A percentile compares a stretch with the other conserved stretches of the same genome.
Conservation (phyloP, 2,329 filamentous ascomycete genomes). For the Aspergillus sp. region DNA sequence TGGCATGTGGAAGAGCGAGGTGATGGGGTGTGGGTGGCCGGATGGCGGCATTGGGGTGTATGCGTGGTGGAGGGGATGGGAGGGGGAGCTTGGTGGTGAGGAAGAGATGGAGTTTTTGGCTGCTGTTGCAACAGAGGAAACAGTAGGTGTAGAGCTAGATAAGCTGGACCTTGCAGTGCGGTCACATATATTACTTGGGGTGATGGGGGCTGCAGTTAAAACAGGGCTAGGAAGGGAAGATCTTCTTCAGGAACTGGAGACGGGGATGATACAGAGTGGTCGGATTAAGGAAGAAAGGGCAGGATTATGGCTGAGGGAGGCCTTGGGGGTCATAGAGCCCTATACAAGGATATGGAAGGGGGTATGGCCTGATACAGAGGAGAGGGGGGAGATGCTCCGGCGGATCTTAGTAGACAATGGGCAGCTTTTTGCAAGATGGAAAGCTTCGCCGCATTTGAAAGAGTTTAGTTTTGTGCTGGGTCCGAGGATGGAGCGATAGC, state of each 20-base stretch:
- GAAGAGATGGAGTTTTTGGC: conserved; percentile 23
- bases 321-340: conserved; percentile 19
- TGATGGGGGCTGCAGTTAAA: conserved; percentile 21
- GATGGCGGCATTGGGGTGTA: conserved; percentile 20
- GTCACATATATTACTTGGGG: conserved; percentile 20
- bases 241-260: conserved; percentile 21
- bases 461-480: conserved; percentile 22
- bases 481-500: not conserved
- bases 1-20: conserved; percentile 15
- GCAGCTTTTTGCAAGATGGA: conserved; percentile 26
- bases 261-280: conserved; percentile 17
- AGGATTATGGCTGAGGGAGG: conserved; percentile 19
- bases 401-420: conserved; percentile 25
- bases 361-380: conserved; percentile 18
- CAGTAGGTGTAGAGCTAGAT: conserved; percentile 15
- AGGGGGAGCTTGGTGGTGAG: conserved; percentile 22
- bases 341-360: conserved; percentile 21
- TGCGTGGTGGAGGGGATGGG: conserved; percentile 23
- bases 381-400: conserved; percentile 19
- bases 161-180: conserved; percentile 20
- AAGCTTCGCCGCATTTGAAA: conserved; percentile 15
- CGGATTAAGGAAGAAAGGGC: conserved; percentile 17
- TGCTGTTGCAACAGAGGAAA: conserved; percentile 23
- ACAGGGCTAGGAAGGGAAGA: conserved; percentile 15
- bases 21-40: conserved; percentile 20